Conservation (phyloP, 1,139 yeast species). For the Blastobotrys aristatus region DNA sequence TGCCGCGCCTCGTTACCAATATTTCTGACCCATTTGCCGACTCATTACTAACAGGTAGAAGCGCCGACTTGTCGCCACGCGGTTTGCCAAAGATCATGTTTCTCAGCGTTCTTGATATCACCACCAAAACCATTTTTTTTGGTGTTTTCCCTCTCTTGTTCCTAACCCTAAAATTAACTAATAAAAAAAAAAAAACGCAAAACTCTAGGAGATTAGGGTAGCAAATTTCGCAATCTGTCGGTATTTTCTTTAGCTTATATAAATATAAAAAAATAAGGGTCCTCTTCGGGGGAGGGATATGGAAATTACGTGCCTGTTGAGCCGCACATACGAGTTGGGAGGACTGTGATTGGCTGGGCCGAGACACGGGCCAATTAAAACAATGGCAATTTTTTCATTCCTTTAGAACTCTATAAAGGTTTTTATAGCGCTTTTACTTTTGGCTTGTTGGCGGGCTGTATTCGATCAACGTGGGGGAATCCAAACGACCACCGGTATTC, state of each 20-base stretch:
- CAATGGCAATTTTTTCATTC: background rate
- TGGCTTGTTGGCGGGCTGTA: no score
- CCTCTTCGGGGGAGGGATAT: no score
- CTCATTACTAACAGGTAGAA: conserved; percentile 27
- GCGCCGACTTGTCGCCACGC: conserved; percentile 23
- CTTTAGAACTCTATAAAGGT: no score
- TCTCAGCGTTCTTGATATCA: conserved; percentile 14
- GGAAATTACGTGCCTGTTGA: no score
- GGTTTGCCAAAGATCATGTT: conserved; percentile 24
- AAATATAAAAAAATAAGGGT: no score
- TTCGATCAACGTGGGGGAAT: conserved; percentile 37
- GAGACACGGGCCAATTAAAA: background rate
- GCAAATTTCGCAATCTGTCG: no score
- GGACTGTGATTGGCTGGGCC: background rate
- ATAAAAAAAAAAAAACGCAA: no score
- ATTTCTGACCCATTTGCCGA: background rate
- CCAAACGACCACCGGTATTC: conserved; percentile 49
- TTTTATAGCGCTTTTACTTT: no score
- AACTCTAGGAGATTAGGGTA: no score
- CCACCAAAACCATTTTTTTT: conserved; percentile 32
- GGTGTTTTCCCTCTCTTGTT: no score
- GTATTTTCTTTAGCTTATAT: no score
- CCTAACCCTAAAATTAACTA: no score
- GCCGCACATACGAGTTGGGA: background rate
- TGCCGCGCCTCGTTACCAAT: background rate